Evolutionary conservation across 1,284 basidiomycete genomes (phyloP), one percentile per base, ranked within the genome.

Genomic region (Sanghuangporus baumii): DNA sequence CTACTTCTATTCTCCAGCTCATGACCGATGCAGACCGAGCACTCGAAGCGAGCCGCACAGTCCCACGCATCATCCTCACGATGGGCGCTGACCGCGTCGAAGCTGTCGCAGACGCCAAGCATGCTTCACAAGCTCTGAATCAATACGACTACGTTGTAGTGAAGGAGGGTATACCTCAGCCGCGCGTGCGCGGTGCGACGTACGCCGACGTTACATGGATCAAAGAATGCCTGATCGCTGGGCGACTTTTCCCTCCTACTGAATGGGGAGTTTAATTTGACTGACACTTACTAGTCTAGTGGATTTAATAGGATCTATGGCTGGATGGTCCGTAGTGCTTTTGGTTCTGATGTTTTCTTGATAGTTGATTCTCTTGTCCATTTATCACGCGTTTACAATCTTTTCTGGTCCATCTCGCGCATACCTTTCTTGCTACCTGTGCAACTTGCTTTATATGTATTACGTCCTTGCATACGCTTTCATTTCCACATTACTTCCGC

Each of bases 201-300:
- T 71, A 78, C 37, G 82, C 83, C 5, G 75, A 81, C 62, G 83
- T 89, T 70, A 71, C 73, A 23, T 94, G 92, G 92, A 81, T 95
- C 54, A 95, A 94, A 73, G 84, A 92, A 58, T 91, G 89, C 69
- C 75, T 95, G 46, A 82, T 91, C 67, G 77, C 82, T 7, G 83
- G 85, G 2, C 73, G 82, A 54, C 69, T 79, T 43, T 69, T 85
- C 7, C 75, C 77, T 37, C 59, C 51, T 23, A 69, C 62, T 34
- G 54, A 60, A 16, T 54, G 60, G 58, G 36, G 34, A 20, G 16
- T n/a, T n/a, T 46, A 18, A 46, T n/a, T 31, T 43, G 31, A 37
- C 1, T 54, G 8, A n/a, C 51, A 20, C 12, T 23, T 11, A 9
- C 14, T 12, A 2, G 7, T 26, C 3, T 12, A 34, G 31, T 12